phyloP scores from a whole-genome alignment of 177 flowering plant species.

The Vitis hybrid region DNA sequence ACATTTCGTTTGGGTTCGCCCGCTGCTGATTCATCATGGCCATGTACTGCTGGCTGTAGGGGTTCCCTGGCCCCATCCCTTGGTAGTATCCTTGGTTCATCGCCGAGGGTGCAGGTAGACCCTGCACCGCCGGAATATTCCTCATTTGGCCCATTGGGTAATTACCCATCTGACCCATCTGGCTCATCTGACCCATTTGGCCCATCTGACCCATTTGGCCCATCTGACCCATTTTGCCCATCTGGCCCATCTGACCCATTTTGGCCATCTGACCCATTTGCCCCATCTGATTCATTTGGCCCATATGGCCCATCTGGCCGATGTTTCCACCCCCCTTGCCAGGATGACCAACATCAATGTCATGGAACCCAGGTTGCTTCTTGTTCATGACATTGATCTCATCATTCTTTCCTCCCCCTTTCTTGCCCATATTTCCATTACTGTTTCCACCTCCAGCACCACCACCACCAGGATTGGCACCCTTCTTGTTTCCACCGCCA shows the following conservation, averaged over 20 bases:
- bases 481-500: conserved; percentile 14
- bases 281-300: neutral
- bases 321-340: conserved; percentile 13
- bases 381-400: conserved; percentile 21
- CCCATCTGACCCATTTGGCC: conserved; percentile 11
- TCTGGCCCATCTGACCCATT: neutral
- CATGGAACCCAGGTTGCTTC: conserved; percentile 27
- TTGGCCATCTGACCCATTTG: neutral
- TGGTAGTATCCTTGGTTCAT: conserved; percentile 44
- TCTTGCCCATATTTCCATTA: conserved; percentile 15
- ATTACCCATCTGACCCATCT: conserved; percentile 35
- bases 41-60: conserved; percentile 48
- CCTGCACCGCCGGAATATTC: conserved; percentile 41
- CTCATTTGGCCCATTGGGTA: conserved; percentile 32
- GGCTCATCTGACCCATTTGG: conserved; percentile 18
- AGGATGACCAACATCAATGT: conserved; percentile 18
- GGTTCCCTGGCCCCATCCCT: conserved; percentile 35
- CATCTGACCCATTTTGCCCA: neutral
- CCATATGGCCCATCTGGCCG: neutral
- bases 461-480: conserved; percentile 7
- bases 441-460: conserved; percentile 13
- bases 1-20: conserved; percentile 32
- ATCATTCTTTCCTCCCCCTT: conserved; percentile 25
- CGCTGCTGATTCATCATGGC: conserved; percentile 51
- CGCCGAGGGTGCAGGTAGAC: conserved; percentile 34